Conservation (phyloP, 176 grass and related monocot genomes). For the Musa itinerans region DNA sequence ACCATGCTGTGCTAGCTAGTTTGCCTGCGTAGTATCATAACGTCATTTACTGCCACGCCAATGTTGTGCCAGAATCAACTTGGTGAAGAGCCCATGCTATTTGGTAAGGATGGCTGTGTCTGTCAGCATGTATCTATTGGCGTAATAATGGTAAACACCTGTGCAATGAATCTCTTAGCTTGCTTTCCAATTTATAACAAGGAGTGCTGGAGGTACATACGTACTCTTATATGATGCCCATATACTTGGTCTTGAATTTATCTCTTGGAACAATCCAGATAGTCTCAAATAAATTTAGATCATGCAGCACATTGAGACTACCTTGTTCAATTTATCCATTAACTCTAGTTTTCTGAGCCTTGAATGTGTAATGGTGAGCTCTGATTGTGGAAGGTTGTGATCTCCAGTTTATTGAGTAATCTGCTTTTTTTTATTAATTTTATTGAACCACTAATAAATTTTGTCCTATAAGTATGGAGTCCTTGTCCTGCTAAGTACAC, state of each 20-base stretch:
- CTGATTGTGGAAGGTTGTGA: not conserved
- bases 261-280: too few species aligned
- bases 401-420: not conserved
- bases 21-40: too few species aligned
- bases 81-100: not conserved
- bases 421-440: not conserved
- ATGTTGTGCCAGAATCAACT: not conserved
- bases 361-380: not conserved
- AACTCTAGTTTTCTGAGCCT: not conserved
- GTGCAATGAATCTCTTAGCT: not conserved
- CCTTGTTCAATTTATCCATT: not conserved
- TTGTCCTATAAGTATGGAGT: too few species aligned
- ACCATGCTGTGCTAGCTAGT: too few species aligned
- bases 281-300: not conserved
- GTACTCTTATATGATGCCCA: not conserved
- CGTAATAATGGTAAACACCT: not conserved
- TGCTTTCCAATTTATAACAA: not conserved
- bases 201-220: not conserved
- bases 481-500: too few species aligned
- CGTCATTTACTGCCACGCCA: too few species aligned
- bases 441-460: not conserved
- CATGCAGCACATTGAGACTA: not conserved
- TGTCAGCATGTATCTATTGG: not conserved
- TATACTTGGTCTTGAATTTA: too few species aligned
- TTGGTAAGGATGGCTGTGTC: not conserved